Evolutionary conservation across 257 asterid genomes (phyloP).

Genomic region (Nemophila menziesii): DNA sequence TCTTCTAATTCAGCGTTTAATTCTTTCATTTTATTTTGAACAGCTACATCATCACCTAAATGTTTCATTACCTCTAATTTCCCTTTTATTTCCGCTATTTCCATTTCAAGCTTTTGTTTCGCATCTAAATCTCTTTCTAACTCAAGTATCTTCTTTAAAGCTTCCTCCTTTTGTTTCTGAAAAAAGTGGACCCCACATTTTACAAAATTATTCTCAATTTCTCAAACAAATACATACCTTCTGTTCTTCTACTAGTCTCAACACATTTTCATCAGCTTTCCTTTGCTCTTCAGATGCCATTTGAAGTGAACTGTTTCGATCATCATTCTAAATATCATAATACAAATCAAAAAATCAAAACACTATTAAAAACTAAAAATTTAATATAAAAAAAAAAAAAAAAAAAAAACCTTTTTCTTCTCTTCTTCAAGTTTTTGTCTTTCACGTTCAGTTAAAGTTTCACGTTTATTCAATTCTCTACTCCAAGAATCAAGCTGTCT

Average conservation of each 20-base stretch:
- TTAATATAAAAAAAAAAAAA: too few relatives aligned
- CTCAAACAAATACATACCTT: constrained; percentile 26
- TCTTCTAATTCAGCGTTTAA: constrained; percentile 22
- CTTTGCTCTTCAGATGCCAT: constrained; percentile 78
- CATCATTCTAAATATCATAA: constrained; percentile 39
- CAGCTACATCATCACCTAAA: constrained; percentile 33
- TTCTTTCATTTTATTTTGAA: constrained; percentile 25
- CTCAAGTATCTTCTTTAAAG: constrained; percentile 18
- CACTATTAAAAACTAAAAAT: too few relatives aligned
- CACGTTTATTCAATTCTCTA: constrained; percentile 72
- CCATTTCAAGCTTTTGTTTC: constrained; percentile 23
- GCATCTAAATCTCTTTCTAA: constrained; percentile 27
- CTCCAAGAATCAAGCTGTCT: constrained; percentile 59
- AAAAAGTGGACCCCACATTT: too few relatives aligned
- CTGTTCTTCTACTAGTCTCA: constrained; percentile 76
- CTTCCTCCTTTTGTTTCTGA: constrained; percentile 16
- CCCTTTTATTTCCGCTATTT: constrained; percentile 30
- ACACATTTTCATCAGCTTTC: constrained; percentile 64
- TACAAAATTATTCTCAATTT: neutral
- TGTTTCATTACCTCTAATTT: constrained; percentile 33
- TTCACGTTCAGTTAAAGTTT: constrained; percentile 66
- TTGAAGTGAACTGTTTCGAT: constrained; percentile 54
- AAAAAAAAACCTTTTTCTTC: constrained; percentile 42
- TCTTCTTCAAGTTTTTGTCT: constrained; percentile 80
- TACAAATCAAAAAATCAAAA: neutral